phyloP scores from a whole-genome alignment of 2,329 filamentous ascomycete species.

The Claviceps fusiformis region DNA sequence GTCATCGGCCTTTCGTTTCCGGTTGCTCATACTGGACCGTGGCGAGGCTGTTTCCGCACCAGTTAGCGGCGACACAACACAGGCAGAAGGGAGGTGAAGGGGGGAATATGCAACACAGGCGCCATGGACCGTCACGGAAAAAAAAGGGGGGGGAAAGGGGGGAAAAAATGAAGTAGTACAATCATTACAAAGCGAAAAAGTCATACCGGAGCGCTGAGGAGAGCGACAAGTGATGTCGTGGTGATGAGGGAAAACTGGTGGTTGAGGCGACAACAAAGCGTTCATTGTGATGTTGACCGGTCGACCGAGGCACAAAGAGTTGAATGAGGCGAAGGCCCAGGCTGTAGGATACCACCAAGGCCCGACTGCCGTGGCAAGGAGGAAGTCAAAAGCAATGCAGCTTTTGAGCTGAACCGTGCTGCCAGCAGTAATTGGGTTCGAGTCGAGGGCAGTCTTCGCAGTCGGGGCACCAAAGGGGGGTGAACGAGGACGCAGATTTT shows the following conservation, averaged over 20 bases:
- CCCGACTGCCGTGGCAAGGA: background rate
- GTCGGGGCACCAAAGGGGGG: background rate
- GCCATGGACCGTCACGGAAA: too few relatives aligned
- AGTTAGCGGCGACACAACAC: background rate
- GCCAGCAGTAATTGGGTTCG: too few relatives aligned
- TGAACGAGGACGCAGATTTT: too few relatives aligned
- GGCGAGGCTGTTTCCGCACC: slow-evolving; percentile 22
- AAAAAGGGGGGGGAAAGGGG: too few relatives aligned
- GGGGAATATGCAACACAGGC: too few relatives aligned
- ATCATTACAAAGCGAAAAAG: background rate
- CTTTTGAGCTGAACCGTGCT: too few relatives aligned
- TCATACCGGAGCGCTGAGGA: slow-evolving; percentile 42
- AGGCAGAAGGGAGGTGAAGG: background rate
- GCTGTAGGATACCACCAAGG: background rate
- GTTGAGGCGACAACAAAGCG: slow-evolving; percentile 46
- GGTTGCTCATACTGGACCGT: slow-evolving; percentile 38
- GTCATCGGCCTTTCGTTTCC: slow-evolving; percentile 79
- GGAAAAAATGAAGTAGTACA: background rate
- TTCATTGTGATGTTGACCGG: slow-evolving; percentile 36
- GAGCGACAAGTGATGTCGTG: slow-evolving; percentile 42
- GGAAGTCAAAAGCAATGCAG: background rate
- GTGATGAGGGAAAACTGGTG: slow-evolving; percentile 43
- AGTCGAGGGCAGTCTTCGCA: background rate
- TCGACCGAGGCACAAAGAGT: background rate
- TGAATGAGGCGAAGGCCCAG: background rate